Percentiles rank a stretch among this genome's conserved stretches.
Evolutionary conservation across 2,329 filamentous ascomycete genomes (phyloP).

Genomic region (Nothopassalora personata): DNA sequence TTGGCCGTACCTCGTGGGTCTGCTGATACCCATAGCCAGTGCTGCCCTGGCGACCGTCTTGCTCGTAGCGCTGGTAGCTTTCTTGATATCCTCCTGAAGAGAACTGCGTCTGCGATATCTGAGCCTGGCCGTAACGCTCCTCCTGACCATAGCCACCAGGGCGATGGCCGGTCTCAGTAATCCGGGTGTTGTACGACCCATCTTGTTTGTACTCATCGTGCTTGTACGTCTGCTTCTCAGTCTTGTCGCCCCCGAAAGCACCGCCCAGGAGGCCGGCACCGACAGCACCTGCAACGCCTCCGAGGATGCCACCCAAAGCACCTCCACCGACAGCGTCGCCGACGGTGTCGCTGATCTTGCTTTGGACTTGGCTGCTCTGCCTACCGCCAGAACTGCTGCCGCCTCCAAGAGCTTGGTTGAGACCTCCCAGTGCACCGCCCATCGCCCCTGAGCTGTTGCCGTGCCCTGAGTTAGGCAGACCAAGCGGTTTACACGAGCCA

Average conservation of each 20-base stretch:
- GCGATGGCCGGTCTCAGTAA: conserved; percentile 56
- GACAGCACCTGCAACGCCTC: conserved; percentile 56
- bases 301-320: conserved; percentile 64
- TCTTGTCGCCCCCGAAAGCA: conserved; percentile 46
- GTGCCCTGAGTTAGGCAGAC: conserved; percentile 61
- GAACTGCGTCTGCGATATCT: conserved; percentile 56
- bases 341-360: conserved; percentile 47
- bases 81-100: conserved; percentile 53
- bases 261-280: conserved; percentile 60
- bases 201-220: conserved; percentile 55
- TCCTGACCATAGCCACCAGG: conserved; percentile 20
- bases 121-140: conserved; percentile 54
- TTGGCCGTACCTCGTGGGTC: conserved; percentile 50
- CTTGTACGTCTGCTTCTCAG: conserved; percentile 49
- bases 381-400: conserved; percentile 33
- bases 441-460: conserved; percentile 41
- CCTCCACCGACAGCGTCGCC: conserved; percentile 59
- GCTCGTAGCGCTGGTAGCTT: conserved; percentile 57
- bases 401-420: conserved; percentile 28
- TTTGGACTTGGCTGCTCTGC: conserved; percentile 17
- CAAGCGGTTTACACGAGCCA: conserved; percentile 73
- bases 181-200: conserved; percentile 56
- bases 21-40: conserved; percentile 56
- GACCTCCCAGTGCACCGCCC: conserved; percentile 34
- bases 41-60: conserved; percentile 42